Evolutionary conservation across 805 yeast species (phyloP), one percentile per base, ranked within the genome.

Genomic region (Schwanniomyces vanrijiae): DNA sequence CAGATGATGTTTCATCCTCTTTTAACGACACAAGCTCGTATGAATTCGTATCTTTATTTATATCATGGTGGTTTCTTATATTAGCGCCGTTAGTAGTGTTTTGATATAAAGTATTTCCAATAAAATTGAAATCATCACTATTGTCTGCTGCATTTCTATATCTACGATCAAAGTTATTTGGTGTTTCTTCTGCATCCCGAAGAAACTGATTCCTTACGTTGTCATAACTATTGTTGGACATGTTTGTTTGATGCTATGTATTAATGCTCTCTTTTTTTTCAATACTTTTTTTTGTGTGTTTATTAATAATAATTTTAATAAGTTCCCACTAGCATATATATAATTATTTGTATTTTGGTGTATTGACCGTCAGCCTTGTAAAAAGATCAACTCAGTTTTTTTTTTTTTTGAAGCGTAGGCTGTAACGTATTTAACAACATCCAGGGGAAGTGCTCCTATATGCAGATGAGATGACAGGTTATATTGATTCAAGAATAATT

Each of bases 161-260:
- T 46, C 29, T n/a, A 20, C 16, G 5, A 16, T 31, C 35, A 31
- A 14, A 14, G 25, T 52, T 50, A 9, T 35, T 19, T 5, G 26
- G 20, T 13, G 26, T 26, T 13, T 52, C 47, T 16, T 48, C 49
- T 5, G 58, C 47, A 40, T 58, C 55, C n/a, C 52, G 42, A 49
- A 58, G 44, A 44, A 60, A 60, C 46, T 59, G 61, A 13, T 48
- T 44, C 34, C 61, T 48, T 16, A 31, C 35, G 19, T 31, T 11
- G 13, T 31, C 35, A 14, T 31, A 10, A 16, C 35, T 31, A 31
- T 31, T 31, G 20, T 31, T 14, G 19, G 16, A 8, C 35, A 31
- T 26, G 4, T 31, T 31, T 31, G 8, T 14, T 14, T 31, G 10
- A 31, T 16, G 20, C 5, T 18, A 9, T 8, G 14, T n/a, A 10